A percentile compares a stretch with the other conserved stretches of the same genome.
Conservation (phyloP, 2,329 filamentous ascomycete genomes). For the Parastagonospora nodorum region DNA sequence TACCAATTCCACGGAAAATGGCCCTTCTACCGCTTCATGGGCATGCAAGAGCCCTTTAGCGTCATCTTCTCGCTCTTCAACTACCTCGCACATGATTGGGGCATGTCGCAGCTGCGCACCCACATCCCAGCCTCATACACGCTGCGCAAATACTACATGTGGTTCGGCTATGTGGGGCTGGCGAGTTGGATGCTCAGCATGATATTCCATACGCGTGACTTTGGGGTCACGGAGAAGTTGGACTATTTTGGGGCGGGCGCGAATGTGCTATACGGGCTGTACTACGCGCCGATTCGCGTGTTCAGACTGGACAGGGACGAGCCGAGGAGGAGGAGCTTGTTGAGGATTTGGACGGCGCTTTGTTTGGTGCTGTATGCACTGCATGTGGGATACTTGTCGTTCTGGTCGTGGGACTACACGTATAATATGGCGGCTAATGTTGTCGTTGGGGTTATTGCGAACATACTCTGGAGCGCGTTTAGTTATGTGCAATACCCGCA, state of each 20-base stretch:
- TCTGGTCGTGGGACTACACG: slow-evolving; percentile 90
- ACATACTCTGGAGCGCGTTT: slow-evolving; percentile 85
- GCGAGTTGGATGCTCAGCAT: slow-evolving; percentile 86
- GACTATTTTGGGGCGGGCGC: slow-evolving; percentile 96
- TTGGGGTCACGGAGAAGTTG: slow-evolving; percentile 82
- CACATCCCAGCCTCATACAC: slow-evolving; percentile 74
- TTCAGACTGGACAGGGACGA: slow-evolving; percentile 75
- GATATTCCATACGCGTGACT: slow-evolving; percentile 92
- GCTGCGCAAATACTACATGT: slow-evolving; percentile 78
- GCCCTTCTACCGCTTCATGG: slow-evolving; percentile 89
- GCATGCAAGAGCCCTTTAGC: slow-evolving; percentile 92
- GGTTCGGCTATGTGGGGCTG: slow-evolving; percentile 80
- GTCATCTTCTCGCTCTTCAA: slow-evolving; percentile 94
- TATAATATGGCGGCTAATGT: slow-evolving; percentile 99
- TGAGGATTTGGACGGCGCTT: slow-evolving; percentile 75
- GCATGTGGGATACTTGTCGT: slow-evolving; percentile 83
- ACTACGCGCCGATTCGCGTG: slow-evolving; percentile 80
- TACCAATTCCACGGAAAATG: slow-evolving; percentile 99
- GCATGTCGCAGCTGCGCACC: slow-evolving; percentile 72
- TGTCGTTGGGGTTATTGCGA: slow-evolving; percentile 76
- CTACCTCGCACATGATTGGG: slow-evolving; percentile 80
- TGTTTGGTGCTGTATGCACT: slow-evolving; percentile 73
- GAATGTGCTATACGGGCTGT: slow-evolving; percentile 87
- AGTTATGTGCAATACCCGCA: slow-evolving; percentile 73
- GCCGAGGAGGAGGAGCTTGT: slow-evolving; percentile 56